Evolutionary conservation across 371 early-diverging fungal species (phyloP).

Genomic region (Synchytrium microbalum): DNA sequence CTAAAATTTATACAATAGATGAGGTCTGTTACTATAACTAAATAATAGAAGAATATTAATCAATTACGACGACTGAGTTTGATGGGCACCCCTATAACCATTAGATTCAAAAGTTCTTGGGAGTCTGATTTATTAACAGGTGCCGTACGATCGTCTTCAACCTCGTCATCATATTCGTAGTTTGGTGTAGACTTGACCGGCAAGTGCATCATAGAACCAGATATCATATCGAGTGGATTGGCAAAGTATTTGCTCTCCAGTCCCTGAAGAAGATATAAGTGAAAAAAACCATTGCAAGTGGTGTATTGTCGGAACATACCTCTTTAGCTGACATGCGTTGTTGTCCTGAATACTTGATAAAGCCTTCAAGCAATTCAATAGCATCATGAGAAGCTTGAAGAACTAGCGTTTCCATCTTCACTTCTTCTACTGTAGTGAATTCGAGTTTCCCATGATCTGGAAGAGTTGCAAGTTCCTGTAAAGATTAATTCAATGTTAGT

Average conservation of each 20-base stretch:
- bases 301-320: conserved; percentile 14
- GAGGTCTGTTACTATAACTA: too few species aligned
- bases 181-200: background rate
- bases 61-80: background rate
- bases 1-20: too few species aligned
- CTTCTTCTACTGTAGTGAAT: conserved; percentile 27
- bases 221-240: background rate
- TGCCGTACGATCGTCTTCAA: background rate
- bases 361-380: conserved; percentile 33
- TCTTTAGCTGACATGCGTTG: conserved; percentile 35
- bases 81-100: background rate
- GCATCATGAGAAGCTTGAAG: conserved; percentile 40
- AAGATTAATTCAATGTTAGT: background rate
- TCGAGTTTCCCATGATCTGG: conserved; percentile 50
- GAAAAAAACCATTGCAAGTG: background rate
- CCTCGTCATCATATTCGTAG: too few species aligned
- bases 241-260: background rate
- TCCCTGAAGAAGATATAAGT: background rate
- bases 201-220: background rate
- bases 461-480: conserved; percentile 37
- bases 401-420: conserved; percentile 29
- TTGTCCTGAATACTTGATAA: conserved; percentile 35
- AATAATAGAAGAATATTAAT: too few species aligned
- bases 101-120: background rate
- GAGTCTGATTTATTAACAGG: background rate